A percentile compares a stretch with the other conserved stretches of the same genome.
Conservation (phyloP, 2,329 filamentous ascomycete genomes). For the Botrytis sinoallii region DNA sequence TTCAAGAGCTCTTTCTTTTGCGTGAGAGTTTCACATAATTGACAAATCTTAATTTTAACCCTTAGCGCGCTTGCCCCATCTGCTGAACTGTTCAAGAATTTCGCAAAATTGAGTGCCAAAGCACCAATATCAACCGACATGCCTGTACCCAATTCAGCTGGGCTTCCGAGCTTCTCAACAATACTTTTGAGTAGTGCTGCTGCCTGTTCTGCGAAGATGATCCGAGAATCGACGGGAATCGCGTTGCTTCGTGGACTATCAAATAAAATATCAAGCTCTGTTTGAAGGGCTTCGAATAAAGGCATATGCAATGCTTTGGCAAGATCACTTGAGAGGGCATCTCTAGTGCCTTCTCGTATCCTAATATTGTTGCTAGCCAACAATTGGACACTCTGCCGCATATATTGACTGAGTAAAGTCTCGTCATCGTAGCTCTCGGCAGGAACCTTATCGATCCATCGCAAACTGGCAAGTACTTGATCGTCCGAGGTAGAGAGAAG, state of each 20-base stretch:
- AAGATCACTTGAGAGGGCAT: slow-evolving; percentile 63
- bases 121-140: slow-evolving; percentile 62
- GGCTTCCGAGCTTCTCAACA: slow-evolving; percentile 61
- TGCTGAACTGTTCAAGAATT: slow-evolving; percentile 58
- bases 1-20: slow-evolving; percentile 67
- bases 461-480: slow-evolving; percentile 52
- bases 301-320: slow-evolving; percentile 59
- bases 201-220: slow-evolving; percentile 66
- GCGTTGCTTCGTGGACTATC: slow-evolving; percentile 51
- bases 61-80: slow-evolving; percentile 56
- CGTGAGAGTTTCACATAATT: slow-evolving; percentile 62
- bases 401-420: slow-evolving; percentile 56
- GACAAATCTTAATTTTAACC: slow-evolving; percentile 68
- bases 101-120: slow-evolving; percentile 63
- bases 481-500: slow-evolving; percentile 50
- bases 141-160: slow-evolving; percentile 59
- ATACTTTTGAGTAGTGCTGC: slow-evolving; percentile 61
- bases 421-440: slow-evolving; percentile 61
- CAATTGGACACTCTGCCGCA: slow-evolving; percentile 62
- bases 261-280: slow-evolving; percentile 62
- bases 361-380: slow-evolving; percentile 62
- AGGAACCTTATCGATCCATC: slow-evolving; percentile 58
- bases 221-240: slow-evolving; percentile 56
- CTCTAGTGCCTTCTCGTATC: slow-evolving; percentile 64
- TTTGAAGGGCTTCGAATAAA: slow-evolving; percentile 62